Conservation (phyloP, 1,284 basidiomycete species). For the Coniferiporia weirii region DNA sequence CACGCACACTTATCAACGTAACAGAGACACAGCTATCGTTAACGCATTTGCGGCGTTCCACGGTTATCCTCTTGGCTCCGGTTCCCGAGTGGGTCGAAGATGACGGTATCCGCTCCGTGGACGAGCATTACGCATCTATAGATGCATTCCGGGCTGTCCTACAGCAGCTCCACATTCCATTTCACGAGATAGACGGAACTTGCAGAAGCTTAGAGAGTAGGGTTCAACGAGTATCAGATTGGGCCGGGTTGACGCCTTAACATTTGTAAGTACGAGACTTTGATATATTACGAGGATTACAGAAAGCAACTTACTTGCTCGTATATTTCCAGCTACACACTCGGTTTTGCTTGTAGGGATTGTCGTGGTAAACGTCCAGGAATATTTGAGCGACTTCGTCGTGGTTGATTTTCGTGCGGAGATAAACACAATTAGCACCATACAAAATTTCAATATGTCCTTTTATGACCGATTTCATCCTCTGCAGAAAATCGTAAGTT, state of each 20-base stretch:
- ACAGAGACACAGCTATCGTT: conserved; percentile 38
- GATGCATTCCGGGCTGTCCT: conserved; percentile 36
- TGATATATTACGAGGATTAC: no score
- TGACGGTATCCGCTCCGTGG: conserved; percentile 53
- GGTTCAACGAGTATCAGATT: conserved; percentile 18
- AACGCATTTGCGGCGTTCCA: conserved; percentile 35
- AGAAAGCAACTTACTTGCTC: no score
- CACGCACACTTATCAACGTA: conserved; percentile 28
- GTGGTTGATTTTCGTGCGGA: no score
- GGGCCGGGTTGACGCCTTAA: not conserved
- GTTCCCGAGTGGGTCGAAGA: conserved; percentile 55
- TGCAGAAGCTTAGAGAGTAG: conserved; percentile 32
- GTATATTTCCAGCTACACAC: no score
- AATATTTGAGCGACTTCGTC: no score
- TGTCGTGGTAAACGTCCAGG: no score
- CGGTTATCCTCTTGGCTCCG: conserved; percentile 49
- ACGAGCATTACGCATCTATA: conserved; percentile 39
- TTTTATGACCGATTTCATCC: no score
- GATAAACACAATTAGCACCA: no score
- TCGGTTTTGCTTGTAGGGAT: no score
- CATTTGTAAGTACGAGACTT: no score
- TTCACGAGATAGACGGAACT: conserved; percentile 41
- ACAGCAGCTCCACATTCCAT: conserved; percentile 41
- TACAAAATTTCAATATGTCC: no score
- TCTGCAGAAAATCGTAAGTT: no score